Evolutionary conservation across 768 basidiomycete species (phyloP).

Genomic region (Cystobasidium onofrii): DNA sequence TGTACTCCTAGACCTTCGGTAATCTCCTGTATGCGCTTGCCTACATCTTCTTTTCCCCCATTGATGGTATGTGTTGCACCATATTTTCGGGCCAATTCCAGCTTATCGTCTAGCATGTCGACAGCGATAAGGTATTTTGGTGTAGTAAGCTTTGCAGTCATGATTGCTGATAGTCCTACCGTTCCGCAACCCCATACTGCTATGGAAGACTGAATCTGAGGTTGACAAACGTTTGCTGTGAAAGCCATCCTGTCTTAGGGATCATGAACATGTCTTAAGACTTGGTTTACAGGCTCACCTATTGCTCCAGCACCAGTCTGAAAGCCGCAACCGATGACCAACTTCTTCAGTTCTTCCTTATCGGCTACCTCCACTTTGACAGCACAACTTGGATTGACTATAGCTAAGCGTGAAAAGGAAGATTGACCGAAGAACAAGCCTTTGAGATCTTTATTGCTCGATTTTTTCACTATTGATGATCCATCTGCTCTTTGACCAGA

Average conservation of each 20-base stretch:
- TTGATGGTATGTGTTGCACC: slow-evolving; percentile 19
- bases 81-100: slow-evolving; percentile 9
- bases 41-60: not conserved
- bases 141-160: slow-evolving; percentile 1
- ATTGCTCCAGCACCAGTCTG: slow-evolving; percentile 11
- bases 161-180: not conserved
- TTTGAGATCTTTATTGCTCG: slow-evolving; percentile 1
- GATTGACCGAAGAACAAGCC: slow-evolving; percentile 25
- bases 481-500: slow-evolving; percentile 5
- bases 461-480: not conserved
- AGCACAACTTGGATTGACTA: slow-evolving; percentile 12
- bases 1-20: slow-evolving; percentile 8
- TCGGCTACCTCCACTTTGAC: slow-evolving; percentile 17
- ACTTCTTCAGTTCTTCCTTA: slow-evolving; percentile 4
- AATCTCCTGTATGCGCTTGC: slow-evolving; percentile 5
- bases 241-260: too few species aligned
- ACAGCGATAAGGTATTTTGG: slow-evolving; percentile 10
- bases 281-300: not conserved
- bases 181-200: slow-evolving; percentile 14
- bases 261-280: not conserved
- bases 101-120: not conserved
- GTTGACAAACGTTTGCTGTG: slow-evolving; percentile 16
- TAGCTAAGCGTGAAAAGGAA: slow-evolving; percentile 21
- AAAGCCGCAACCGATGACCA: slow-evolving; percentile 17
- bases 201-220: not conserved